These are phyloP conservation scores for Fusarium sp. DNA, from an alignment of 2,329 filamentous ascomycete species.

Conservation along the genomic window DNA sequence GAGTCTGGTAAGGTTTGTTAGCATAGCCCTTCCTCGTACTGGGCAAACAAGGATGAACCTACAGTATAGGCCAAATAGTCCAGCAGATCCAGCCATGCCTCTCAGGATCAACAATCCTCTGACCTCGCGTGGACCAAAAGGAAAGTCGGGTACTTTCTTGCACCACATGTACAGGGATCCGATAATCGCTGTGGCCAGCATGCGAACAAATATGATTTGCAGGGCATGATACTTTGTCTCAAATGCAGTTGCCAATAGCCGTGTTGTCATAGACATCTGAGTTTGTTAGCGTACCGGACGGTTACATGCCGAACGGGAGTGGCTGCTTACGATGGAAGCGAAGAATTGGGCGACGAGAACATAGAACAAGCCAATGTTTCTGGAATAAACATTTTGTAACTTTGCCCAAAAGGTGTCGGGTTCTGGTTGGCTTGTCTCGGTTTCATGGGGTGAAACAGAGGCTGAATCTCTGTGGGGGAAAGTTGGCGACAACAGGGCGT, in stretches of 20 bases:
- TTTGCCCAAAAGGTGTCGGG: neutral
- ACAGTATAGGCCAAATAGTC: conserved; percentile 72
- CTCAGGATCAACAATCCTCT: conserved; percentile 73
- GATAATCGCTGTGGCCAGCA: conserved; percentile 55
- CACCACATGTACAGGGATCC: conserved; percentile 58
- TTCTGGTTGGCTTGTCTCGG: neutral
- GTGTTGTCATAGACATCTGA: conserved; percentile 59
- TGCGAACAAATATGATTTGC: conserved; percentile 60
- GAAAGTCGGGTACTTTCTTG: conserved; percentile 69
- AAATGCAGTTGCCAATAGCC: conserved; percentile 53
- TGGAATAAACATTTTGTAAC: conserved; percentile 61
- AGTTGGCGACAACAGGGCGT: neutral
- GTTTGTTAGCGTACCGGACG: neutral
- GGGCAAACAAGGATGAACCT: conserved; percentile 7
- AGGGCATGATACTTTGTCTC: conserved; percentile 57
- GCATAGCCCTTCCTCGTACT: neutral
- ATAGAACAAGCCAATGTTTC: conserved; percentile 57
- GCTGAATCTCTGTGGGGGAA: neutral
- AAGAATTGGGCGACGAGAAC: conserved; percentile 59
- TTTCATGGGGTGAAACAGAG: neutral
- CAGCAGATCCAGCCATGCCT: conserved; percentile 73
- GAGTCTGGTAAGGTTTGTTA: conserved; percentile 52
- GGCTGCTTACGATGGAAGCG: conserved; percentile 54
- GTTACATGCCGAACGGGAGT: rapidly evolving
- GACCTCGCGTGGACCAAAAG: conserved; percentile 74